These are phyloP conservation scores for Artemisia argyi DNA, from an alignment of 129 eudicot species.

Conservation along the genomic window DNA sequence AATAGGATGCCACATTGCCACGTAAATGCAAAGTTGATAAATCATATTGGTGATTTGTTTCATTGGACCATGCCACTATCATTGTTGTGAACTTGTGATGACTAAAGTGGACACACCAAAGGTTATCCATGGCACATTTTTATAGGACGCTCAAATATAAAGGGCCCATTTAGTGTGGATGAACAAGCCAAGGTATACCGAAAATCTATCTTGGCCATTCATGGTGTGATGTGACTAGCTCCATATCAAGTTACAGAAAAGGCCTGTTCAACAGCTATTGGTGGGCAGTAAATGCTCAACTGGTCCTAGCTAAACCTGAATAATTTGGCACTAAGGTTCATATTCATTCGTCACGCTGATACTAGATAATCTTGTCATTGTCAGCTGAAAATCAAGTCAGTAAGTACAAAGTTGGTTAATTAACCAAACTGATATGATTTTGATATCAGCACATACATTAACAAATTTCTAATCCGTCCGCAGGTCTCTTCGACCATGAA, in stretches of 20 bases:
- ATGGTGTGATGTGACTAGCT: constrained; percentile 22
- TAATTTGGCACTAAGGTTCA: constrained; percentile 17
- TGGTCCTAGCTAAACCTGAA: constrained; percentile 32
- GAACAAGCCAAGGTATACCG: background rate
- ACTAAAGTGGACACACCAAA: constrained; percentile 2
- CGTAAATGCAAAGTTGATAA: background rate
- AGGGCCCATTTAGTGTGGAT: constrained; percentile 8
- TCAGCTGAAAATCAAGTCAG: constrained; percentile 12
- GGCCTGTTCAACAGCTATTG: constrained; percentile 7
- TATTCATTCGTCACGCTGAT: constrained; percentile 23
- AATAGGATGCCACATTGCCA: background rate
- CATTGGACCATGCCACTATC: constrained; percentile 21
- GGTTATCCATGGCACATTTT: too few relatives aligned
- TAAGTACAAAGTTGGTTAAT: constrained; percentile 12
- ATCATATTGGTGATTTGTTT: background rate
- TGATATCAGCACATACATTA: background rate
- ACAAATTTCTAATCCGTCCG: constrained; percentile 10
- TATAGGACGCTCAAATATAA: constrained; percentile 1
- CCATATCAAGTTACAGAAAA: constrained; percentile 15
- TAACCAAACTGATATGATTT: constrained; percentile 13
- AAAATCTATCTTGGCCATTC: constrained; percentile 21
- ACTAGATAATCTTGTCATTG: constrained; percentile 7
- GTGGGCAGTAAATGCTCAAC: constrained; percentile 30
- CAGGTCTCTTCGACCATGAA: too few relatives aligned
- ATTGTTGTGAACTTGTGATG: constrained; percentile 9